A percentile compares a stretch with the other conserved stretches of the same genome.
These are phyloP conservation scores for Kondoa malvinella DNA, from an alignment of 768 basidiomycete genomes.

Conservation along the genomic window DNA sequence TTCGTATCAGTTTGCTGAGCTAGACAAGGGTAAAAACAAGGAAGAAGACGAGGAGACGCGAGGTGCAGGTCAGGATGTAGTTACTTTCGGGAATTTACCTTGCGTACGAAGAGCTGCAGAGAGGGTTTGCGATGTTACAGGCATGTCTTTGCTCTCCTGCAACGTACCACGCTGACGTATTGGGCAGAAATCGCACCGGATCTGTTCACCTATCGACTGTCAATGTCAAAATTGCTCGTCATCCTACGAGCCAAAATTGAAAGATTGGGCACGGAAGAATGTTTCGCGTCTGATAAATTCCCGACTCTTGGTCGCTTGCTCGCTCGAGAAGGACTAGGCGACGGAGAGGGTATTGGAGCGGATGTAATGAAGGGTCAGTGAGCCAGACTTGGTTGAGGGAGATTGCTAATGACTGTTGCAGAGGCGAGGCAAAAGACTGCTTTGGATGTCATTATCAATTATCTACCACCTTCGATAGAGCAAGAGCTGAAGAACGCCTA, in stretches of 20 bases:
- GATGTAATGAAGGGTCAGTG: background rate
- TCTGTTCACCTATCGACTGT: background rate
- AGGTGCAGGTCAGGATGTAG: background rate
- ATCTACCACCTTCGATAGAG: background rate
- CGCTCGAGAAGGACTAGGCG: background rate
- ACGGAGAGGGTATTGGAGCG: background rate
- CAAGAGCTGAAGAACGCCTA: background rate
- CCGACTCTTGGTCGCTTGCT: background rate
- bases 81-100: background rate
- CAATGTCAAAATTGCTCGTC: background rate
- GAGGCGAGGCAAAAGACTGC: background rate
- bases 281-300: background rate
- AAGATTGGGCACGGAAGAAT: background rate
- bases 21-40: background rate
- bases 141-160: background rate
- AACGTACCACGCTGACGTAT: background rate
- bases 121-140: background rate
- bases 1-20: background rate
- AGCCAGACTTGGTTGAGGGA: too few relatives aligned
- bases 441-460: background rate
- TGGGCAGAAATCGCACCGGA: background rate
- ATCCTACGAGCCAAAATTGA: background rate
- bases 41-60: background rate
- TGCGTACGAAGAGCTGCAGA: background rate
- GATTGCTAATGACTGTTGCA: too few relatives aligned